Conservation (phyloP, 108 stramenopile species). For the Fistulifera solaris region DNA sequence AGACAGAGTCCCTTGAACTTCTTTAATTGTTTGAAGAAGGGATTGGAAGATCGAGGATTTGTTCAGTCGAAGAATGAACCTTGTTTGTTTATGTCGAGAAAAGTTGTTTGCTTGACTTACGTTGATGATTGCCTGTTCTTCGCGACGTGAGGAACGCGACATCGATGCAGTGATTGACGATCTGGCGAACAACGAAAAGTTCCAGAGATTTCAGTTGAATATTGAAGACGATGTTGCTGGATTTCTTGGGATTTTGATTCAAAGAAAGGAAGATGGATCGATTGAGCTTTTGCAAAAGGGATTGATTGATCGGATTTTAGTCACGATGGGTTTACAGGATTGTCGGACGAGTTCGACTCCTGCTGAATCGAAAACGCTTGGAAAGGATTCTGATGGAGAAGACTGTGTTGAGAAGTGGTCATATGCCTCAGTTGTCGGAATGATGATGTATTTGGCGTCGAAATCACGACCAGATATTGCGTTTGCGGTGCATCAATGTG, state of each 20-base stretch:
- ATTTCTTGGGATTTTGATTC: constrained; percentile 34
- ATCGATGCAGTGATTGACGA: constrained; percentile 13
- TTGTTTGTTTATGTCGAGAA: constrained; percentile 36
- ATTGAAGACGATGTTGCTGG: constrained; percentile 26
- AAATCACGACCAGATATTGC: constrained; percentile 3
- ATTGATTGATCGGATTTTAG: constrained; percentile 24
- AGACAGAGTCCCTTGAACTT: constrained; percentile 18
- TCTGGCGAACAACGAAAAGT: constrained; percentile 6
- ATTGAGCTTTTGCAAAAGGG: constrained; percentile 30
- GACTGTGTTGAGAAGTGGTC: constrained; percentile 9
- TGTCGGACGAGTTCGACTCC: background rate
- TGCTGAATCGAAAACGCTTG: constrained; percentile 5
- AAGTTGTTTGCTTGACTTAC: constrained; percentile 32
- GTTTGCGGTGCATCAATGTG: constrained; percentile 18
- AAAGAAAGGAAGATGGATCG: constrained; percentile 5
- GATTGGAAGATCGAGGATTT: constrained; percentile 10
- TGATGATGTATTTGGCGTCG: constrained; percentile 34
- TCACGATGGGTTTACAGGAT: constrained; percentile 14
- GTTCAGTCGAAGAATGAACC: constrained; percentile 26
- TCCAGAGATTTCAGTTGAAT: constrained; percentile 13
- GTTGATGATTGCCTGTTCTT: constrained; percentile 35
- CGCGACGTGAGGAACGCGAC: background rate
- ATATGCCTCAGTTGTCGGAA: constrained; percentile 32
- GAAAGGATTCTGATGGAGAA: constrained; percentile 6
- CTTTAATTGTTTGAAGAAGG: constrained; percentile 16